Evolutionary conservation across 805 yeast species (phyloP).

Genomic region (Debaryomyces hansenii): DNA sequence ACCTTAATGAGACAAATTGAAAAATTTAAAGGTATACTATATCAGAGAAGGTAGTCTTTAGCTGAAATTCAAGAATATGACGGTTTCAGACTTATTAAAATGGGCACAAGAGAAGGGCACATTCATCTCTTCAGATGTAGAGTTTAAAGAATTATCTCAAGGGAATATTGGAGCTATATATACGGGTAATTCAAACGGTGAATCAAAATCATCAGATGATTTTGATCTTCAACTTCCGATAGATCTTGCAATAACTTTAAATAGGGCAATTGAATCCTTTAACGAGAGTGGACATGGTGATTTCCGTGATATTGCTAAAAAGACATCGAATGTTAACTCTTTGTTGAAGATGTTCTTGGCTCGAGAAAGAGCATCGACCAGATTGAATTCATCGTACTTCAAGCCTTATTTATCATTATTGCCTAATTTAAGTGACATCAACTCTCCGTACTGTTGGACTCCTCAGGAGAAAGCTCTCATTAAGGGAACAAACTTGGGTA

Average conservation of each 20-base stretch:
- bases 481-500: conserved; percentile 69
- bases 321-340: conserved; percentile 24
- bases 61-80: background rate
- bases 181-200: conserved; percentile 1
- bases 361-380: conserved; percentile 20
- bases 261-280: conserved; percentile 24
- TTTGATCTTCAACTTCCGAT: conserved; percentile 19
- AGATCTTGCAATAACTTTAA: conserved; percentile 18
- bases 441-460: conserved; percentile 71
- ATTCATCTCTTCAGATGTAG: conserved; percentile 18
- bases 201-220: conserved; percentile 3
- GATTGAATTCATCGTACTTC: conserved; percentile 19
- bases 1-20: too few relatives aligned
- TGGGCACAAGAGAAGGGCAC: conserved; percentile 38
- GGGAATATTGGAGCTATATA: conserved; percentile 28
- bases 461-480: conserved; percentile 49
- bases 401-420: conserved; percentile 30
- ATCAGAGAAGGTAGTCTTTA: too few relatives aligned
- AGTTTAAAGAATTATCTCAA: conserved; percentile 19
- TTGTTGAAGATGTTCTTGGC: conserved; percentile 37
- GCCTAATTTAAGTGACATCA: conserved; percentile 40
- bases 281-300: conserved; percentile 5
- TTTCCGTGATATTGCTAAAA: conserved; percentile 6
- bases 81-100: conserved; percentile 15
- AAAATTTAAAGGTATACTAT: too few relatives aligned